Base-by-base conservation (phyloP, 2,329 filamentous ascomycete genomes). In the Aspergillus hortae region DNA sequence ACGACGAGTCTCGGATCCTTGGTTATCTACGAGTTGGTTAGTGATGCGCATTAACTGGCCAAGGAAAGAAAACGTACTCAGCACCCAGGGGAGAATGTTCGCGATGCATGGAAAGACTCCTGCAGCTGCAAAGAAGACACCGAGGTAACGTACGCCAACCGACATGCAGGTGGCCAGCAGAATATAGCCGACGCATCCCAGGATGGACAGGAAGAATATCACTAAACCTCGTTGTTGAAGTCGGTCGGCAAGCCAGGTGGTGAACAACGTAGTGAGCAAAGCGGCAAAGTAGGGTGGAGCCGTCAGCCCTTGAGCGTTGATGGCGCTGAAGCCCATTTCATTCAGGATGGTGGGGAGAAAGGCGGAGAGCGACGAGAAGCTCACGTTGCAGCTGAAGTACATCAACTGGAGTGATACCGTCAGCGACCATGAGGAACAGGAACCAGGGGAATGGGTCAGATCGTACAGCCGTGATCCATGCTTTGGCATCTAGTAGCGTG, bases 221-320 rank as follows among this genome's bases (percentile, higher is more conserved):
- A 82, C 78, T 42, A 82, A 63, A 1, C 85, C 85, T 40, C 87
- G 83, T 64, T 88, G 85, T 56, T 81, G 80, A 1, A 79, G 77
- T 12, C 77, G 77, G 70, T 90, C 87, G n/a, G 86, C 85, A 33
- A 88, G 65, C 65, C 77, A 87, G 4, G 84, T 84, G 1, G 81
- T 81, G 9, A 63, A 60, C 53, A 90, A 78, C 42, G 83, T 86
- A 19, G 84, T 69, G 11, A 87, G 59, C 64, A 87, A 89, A 1
- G 85, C 79, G 14, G 87, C 68, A 59, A 90, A 82, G 67, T 87
- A 89, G 0, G 87, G 86, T 1, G 87, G 87, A 0, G 86, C 86
- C 0, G 85, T 86, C 11, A 91, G 77, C 1, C 87, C 88, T 68
- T 91, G 87, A 0, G 88, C 84, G 52, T 84, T 76, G 54, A 89